Base-by-base conservation (phyloP, 768 basidiomycete genomes). In the Lactifluus echinatus region DNA sequence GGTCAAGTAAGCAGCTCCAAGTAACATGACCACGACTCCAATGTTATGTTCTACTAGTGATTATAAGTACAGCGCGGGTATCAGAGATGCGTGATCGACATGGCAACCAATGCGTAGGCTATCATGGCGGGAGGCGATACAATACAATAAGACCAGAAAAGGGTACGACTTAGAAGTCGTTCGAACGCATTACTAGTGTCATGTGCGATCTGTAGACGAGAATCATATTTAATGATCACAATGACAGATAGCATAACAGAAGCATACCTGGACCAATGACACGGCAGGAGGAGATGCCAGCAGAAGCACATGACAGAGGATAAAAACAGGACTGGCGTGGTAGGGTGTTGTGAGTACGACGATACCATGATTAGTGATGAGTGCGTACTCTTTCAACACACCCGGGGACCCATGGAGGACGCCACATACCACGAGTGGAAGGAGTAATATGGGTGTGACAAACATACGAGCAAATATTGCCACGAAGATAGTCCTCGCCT, bases 131-230 rank as follows among this genome's bases (percentile, higher is more conserved):
- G 88, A 2, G 93, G 93, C 0, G 93, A 94, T 54, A 93, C 74
- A 33, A 92, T 72, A 64, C 89, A 93, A 67, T 95, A 97, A 2
- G 86, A 79, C 91, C 92, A 93, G 68, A 93, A 93, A 57, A 97
- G 89, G 0, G 94, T 97, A 52, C 89, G 80, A 58, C 84, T 86
- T 68, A 96, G 87, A 34, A 97, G 77, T 1, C 92, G 77, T 72
- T 97, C 95, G 66, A 98, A 97, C 0, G 89, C 84, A 65, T 90
- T 89, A 2, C 90, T 89, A 0, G 75, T 85, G 2, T 87, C 85
- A 68, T 91, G 87, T 0, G 92, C 91, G 65, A 93, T 90, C 76
- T 89, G 75, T 5, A 26, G 17, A 12, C 6, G 43, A 42, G 33
- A 12, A 4, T n/a, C 17, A 47, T 8, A 21, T n/a, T 78, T n/a